Base-by-base conservation (phyloP, 2,329 filamentous ascomycete genomes). In the Arthroderma sp. region DNA sequence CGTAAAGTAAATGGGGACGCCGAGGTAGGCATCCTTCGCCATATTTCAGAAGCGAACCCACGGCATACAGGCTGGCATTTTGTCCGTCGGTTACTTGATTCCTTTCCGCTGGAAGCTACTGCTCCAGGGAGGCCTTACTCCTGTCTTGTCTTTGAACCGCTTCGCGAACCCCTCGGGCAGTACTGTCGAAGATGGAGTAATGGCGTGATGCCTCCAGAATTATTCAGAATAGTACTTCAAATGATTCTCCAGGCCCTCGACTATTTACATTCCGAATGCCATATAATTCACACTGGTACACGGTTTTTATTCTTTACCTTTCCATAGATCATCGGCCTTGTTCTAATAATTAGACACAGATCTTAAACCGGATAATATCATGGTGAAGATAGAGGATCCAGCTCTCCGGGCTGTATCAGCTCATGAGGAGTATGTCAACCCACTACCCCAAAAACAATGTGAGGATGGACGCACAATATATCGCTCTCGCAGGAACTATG, bases 321-420 rank as follows among this genome's bases (percentile, higher is more conserved):
- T 11, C 11, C 13, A n/a, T 41, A 41, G 11, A 41, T 41, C 11
- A 19, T 15, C 1, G 28, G 15, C 23, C 44, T 51, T 9, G 15
- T 15, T 31, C 15, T 55, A 25, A 49, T 58, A 51, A 61, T 28
- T 6, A 57, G 11, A 2, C 51, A 53, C 39, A 67, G 71, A 76
- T 61, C 63, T 76, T 33, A 76, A 75, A 52, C 68, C 73, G 0
- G 70, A 73, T 56, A 76, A 76, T 56, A 72, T 75, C 25, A 67
- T 76, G 59, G 59, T 72, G 44, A 63, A 62, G 47, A 21, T 72
- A 0, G 66, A 67, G 28, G 65, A 69, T 56, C 59, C 47, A 23
- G 66, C 63, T 4, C 51, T 65, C 15, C 54, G 66, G 25, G 63
- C 64, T 13, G 54, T 60, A 11, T 58, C 63, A 60, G 66, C 66